Evolutionary conservation across 129 eudicot species (phyloP).

Genomic region (Dittrichia graveolens): DNA sequence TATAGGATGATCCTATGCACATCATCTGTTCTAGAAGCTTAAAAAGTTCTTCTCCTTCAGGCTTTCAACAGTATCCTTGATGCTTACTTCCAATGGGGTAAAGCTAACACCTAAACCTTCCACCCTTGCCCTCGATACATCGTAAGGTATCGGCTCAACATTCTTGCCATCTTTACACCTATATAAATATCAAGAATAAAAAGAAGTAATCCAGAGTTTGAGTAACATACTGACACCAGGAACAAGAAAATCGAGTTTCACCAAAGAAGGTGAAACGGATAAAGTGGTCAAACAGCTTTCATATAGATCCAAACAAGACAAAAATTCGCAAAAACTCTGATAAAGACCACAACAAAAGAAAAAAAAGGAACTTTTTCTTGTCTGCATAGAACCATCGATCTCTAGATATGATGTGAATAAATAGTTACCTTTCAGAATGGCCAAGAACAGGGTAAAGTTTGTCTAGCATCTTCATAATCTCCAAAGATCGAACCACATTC

Average conservation of each 20-base stretch:
- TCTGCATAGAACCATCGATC: too few relatives aligned
- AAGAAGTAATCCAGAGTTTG: not conserved
- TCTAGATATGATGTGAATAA: too few relatives aligned
- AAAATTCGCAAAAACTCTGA: not conserved
- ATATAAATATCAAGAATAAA: not conserved
- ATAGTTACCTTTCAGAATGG: constrained; percentile 37
- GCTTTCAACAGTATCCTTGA: constrained; percentile 51
- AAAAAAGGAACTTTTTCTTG: too few relatives aligned
- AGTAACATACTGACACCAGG: constrained; percentile 1
- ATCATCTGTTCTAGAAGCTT: constrained; percentile 23
- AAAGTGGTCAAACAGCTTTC: not conserved
- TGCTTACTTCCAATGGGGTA: constrained; percentile 40
- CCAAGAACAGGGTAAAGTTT: constrained; percentile 47
- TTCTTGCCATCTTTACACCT: constrained; percentile 36
- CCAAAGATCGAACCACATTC: constrained; percentile 24
- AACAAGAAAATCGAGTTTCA: not conserved
- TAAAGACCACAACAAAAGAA: not conserved
- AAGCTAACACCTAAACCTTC: constrained; percentile 41
- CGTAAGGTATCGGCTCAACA: constrained; percentile 20
- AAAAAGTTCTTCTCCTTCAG: constrained; percentile 38
- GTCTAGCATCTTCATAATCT: constrained; percentile 33
- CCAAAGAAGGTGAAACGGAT: not conserved
- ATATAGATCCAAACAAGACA: constrained; percentile 1
- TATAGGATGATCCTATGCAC: not conserved
- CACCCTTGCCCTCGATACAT: constrained; percentile 40